Base-by-base conservation (phyloP, 169 alveolate species). In the Plasmodium ovale region DNA sequence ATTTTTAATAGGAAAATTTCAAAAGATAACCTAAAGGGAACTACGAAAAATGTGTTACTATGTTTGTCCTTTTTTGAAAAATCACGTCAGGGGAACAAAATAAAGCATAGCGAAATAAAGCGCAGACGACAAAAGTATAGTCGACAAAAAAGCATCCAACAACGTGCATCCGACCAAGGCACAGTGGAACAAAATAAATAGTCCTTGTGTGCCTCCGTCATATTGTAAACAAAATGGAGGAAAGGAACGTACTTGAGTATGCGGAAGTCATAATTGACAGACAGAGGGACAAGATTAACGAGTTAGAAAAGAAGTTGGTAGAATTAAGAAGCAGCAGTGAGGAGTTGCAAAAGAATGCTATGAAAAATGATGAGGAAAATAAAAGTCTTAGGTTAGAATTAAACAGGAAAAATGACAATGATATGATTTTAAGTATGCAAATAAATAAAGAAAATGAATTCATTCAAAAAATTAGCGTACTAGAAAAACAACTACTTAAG, bases 231-330 rank as follows among this genome's bases (percentile, higher is more conserved):
- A 39, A 44, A 9, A 84, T 84, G 91, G 91, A 68, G 54, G 91
- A 84, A 68, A 68, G 74, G 33, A 84, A 69, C 39, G 91, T 84
- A 25, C 68, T 84, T 3, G 91, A 84, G 19, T 84, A 84, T 67
- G 91, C 91, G n/a, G 91, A 84, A 84, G 85, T 84, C 7, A 84
- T 84, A 54, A 84, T 84, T 35, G 91, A 84, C 82, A 56, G 91
- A 12, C 91, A 84, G 25, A 67, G 91, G 37, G 91, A 84, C 39
- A 84, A 84, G 42, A 84, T 84, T 33, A 84, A 84, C 44, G 91
- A 84, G 21, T 25, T 84, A 47, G 91, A 84, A 71, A 84, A 84
- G 51, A 56, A 84, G 51, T 35, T 84, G 31, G 2, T 54, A 12
- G 91, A 84, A 72, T 23, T 68, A 62, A 69, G 69, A 35, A 84